Conservation (phyloP, 306 rosid genomes). For the Malus sylvestris region DNA sequence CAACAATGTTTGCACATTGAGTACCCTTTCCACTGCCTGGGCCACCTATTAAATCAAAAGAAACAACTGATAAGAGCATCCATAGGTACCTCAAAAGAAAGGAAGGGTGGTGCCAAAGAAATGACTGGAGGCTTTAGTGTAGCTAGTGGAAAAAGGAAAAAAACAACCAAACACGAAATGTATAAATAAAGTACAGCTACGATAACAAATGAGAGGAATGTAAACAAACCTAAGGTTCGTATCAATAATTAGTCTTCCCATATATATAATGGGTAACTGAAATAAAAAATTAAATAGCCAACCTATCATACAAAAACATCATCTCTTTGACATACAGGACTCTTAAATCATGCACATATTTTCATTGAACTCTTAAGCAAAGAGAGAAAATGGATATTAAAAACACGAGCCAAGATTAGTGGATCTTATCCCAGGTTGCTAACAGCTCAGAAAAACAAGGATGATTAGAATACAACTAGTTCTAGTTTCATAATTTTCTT, state of each 20-base stretch:
- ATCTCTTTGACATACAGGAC: background rate
- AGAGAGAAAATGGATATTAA: background rate
- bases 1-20: slow-evolving; percentile 75
- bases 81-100: background rate
- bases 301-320: background rate
- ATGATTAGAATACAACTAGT: slow-evolving; percentile 1
- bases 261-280: background rate
- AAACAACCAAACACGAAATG: background rate
- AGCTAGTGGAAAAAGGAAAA: background rate
- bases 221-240: background rate
- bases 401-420: background rate
- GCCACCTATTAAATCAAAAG: slow-evolving; percentile 58
- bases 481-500: slow-evolving; percentile 16
- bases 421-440: slow-evolving; percentile 2
- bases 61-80: slow-evolving; percentile 23
- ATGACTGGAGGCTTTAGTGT: background rate
- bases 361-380: background rate
- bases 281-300: background rate
- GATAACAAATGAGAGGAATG: background rate
- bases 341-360: background rate
- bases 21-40: slow-evolving; percentile 99
- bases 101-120: background rate
- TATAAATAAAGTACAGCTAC: background rate
- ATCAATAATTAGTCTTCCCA: background rate
- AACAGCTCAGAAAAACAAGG: background rate